Conservation (phyloP, 371 early-diverging fungal genomes). For the Nematocida sp. region DNA sequence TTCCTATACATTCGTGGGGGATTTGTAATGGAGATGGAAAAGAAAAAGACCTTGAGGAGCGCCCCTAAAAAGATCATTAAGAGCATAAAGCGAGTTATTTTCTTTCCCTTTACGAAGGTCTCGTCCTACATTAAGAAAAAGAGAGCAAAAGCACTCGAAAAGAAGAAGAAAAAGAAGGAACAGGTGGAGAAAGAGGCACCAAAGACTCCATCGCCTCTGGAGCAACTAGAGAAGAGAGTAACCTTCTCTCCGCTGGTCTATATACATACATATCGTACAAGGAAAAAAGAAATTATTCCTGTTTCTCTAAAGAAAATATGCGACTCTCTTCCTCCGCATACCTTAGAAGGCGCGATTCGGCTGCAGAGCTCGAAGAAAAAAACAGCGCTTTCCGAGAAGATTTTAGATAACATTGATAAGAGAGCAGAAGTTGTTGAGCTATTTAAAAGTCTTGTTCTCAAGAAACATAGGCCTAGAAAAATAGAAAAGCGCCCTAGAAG, state of each 20-base stretch:
- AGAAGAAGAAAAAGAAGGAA: neutral
- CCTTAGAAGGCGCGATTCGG: conserved; percentile 1
- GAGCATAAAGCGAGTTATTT: neutral
- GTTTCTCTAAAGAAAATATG: conserved; percentile 19
- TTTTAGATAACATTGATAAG: conserved; percentile 5
- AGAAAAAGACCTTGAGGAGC: neutral
- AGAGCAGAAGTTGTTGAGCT: neutral
- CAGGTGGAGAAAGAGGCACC: neutral
- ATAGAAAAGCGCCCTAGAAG: neutral
- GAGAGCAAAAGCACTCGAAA: neutral
- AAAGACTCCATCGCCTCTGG: neutral
- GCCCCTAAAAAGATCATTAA: neutral
- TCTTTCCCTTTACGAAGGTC: neutral
- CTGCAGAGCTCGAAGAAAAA: conserved; percentile 27
- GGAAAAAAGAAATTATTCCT: neutral
- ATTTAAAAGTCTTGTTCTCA: neutral
- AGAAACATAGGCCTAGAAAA: neutral
- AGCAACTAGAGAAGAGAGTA: neutral
- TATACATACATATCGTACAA: neutral
- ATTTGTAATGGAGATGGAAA: neutral
- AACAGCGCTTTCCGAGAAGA: conserved; percentile 15
- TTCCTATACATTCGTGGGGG: too few species aligned
- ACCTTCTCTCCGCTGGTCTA: conserved; percentile 22
- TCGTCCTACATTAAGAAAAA: neutral
- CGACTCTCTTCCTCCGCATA: conserved; percentile 28